Evolutionary conservation across 306 rosid genomes (phyloP), one percentile per base, ranked within the genome.

Genomic region (Malus orientalis): DNA sequence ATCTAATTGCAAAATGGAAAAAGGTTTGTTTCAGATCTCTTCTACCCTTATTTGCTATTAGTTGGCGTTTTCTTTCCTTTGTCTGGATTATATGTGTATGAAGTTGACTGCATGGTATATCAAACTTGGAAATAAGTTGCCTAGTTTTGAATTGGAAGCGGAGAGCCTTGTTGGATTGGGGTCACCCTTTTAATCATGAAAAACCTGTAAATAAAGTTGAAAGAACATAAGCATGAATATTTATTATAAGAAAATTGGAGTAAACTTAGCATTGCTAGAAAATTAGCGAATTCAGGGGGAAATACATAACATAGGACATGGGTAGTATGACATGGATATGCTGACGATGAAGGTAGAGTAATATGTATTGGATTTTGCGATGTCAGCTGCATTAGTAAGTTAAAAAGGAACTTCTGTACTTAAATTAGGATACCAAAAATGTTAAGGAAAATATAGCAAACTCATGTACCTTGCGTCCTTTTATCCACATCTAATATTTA

Each of bases 1-100:
- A 85, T 74, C 85, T 91, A 32, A 86, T 88, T 77, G 94, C 94
- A 45, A 88, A 91, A 63, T 86, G 97, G 94, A 91, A 88, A 82
- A 91, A 88, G 95, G 91, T 91, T 74, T 58, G 57, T 61, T 5
- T 33, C 18, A 29, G n/a, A 65, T 18, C 47, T 4, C 44, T 33
- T 33, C 16, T 65, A 65, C 9, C 25, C 20, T 65, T 22, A 65
- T 65, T 65, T 33, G 47, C 6, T 29, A 62, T 16, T 29, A 27
- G 30, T 61, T 11, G 38, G 54, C 7, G 6, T 27, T 63, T 27
- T 13, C 4, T 14, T 63, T 65, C 38, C n/a, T 62, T 19, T 3
- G 4, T 65, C n/a, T 65, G 69, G 68, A 1, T 30, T 63, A 30
- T 8, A 12, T 63, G 42, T 29, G 68, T 27, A 8, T 63, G 44